These are phyloP conservation scores for Trichoderma atroviride DNA, from an alignment of 2,329 filamentous ascomycete species.

Conservation along the genomic window DNA sequence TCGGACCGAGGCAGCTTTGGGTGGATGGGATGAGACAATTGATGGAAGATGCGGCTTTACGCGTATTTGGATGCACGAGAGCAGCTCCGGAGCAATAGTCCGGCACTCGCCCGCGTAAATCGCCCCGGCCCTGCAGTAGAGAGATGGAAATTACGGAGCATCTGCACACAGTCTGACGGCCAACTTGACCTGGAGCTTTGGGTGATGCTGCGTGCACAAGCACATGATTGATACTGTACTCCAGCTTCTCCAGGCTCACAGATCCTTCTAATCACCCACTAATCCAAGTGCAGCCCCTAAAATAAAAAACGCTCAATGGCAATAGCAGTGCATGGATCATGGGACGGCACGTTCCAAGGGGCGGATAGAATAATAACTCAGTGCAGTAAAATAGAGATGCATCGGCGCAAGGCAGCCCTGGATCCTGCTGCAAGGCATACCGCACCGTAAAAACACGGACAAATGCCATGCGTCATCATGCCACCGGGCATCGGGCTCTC, in stretches of 20 bases:
- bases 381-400: background rate
- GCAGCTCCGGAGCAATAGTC: background rate
- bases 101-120: background rate
- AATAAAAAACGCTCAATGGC: background rate
- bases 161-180: background rate
- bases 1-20: conserved; percentile 14
- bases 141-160: background rate
- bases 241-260: background rate
- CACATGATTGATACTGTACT: background rate
- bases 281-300: background rate
- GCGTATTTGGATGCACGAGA: background rate
- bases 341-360: background rate
- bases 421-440: conserved; percentile 3
- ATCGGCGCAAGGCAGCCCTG: background rate
- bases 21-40: background rate
- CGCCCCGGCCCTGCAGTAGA: background rate
- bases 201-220: too few species aligned
- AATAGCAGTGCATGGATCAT: background rate
- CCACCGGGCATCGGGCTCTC: background rate
- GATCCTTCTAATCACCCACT: background rate
- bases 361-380: background rate
- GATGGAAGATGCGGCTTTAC: background rate
- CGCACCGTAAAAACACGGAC: background rate
- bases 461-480: conserved; percentile 9
- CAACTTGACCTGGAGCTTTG: too few species aligned